phyloP scores from a whole-genome alignment of 176 grass and related monocot genomes.

The Bromus sterilis region DNA sequence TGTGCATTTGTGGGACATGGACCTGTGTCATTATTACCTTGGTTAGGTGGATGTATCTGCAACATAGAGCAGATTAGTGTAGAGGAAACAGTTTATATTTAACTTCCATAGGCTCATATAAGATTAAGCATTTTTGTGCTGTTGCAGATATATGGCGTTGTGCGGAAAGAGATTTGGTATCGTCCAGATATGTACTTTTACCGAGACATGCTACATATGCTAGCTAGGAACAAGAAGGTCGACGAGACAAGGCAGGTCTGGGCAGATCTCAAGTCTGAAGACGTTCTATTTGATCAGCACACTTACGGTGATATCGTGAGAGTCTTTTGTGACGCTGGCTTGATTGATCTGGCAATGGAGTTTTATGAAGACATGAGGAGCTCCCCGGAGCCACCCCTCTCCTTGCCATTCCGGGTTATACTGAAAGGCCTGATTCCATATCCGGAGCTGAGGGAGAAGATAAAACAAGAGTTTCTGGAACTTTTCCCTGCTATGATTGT shows the following conservation, averaged over 20 bases:
- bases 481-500: conserved; percentile 84
- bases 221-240: conserved; percentile 79
- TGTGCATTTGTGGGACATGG: neutral
- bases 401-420: conserved; percentile 81
- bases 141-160: conserved; percentile 65
- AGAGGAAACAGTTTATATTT: neutral
- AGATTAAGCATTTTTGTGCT: conserved; percentile 8
- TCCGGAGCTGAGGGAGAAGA: conserved; percentile 72
- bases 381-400: conserved; percentile 66
- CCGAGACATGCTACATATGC: conserved; percentile 70
- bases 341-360: conserved; percentile 71
- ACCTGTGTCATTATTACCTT: neutral
- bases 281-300: conserved; percentile 70
- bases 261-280: conserved; percentile 69
- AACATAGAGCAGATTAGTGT: neutral
- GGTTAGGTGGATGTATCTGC: neutral
- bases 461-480: conserved; percentile 82
- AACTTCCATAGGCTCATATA: neutral
- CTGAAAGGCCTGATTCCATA: conserved; percentile 78
- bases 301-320: conserved; percentile 71
- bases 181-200: conserved; percentile 91
- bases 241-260: conserved; percentile 62
- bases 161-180: conserved; percentile 90
- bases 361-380: conserved; percentile 82
- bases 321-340: conserved; percentile 48